Conservation (phyloP, 345 rosid genomes). For the Corchorus olitorius region DNA sequence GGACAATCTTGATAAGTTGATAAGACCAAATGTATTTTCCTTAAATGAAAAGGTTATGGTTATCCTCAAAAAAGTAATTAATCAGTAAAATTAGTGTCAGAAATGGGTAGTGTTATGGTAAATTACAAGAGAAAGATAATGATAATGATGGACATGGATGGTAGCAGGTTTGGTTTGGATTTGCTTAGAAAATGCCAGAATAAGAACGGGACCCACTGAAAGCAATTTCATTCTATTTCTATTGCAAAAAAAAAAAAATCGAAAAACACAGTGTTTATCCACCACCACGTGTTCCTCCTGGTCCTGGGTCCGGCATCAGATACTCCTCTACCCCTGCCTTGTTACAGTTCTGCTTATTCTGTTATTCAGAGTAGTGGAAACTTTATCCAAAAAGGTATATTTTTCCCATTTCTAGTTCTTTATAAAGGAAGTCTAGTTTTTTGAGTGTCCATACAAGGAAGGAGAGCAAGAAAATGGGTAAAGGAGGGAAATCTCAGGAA, state of each 20-base stretch:
- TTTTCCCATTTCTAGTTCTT: neutral
- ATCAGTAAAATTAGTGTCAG: no score
- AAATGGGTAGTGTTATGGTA: no score
- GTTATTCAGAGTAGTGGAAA: neutral
- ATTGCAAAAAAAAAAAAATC: neutral
- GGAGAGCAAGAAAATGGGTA: constrained; percentile 42
- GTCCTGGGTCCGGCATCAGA: neutral
- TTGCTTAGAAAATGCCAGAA: neutral
- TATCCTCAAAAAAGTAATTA: no score
- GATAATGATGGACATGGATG: neutral
- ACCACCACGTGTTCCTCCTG: neutral
- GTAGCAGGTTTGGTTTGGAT: neutral
- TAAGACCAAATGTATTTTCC: no score
- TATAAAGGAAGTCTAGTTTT: neutral
- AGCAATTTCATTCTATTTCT: neutral
- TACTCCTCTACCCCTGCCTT: neutral
- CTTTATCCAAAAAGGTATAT: neutral
- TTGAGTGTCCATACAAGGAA: neutral
- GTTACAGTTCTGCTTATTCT: neutral
- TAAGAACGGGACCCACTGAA: neutral
- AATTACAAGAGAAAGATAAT: neutral
- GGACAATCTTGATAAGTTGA: no score
- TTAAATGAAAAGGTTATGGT: no score
- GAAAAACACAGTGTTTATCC: neutral
- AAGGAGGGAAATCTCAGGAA: constrained; percentile 69